Percentiles rank a stretch among this genome's conserved stretches.
These are phyloP conservation scores for Colletotrichum liaoningense DNA, from an alignment of 2,329 filamentous ascomycete species.

Conservation along the genomic window DNA sequence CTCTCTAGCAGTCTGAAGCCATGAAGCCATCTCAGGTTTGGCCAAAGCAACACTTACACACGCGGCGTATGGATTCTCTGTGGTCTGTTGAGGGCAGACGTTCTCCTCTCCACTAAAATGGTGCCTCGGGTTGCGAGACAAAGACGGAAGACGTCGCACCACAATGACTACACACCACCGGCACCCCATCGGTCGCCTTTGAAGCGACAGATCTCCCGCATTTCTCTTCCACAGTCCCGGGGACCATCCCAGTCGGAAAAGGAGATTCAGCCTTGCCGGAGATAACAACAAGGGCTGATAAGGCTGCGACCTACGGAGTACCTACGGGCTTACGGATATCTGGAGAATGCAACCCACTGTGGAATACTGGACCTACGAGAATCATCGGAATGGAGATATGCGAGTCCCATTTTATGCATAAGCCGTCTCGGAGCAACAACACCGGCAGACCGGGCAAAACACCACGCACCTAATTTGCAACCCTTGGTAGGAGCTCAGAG, in stretches of 20 bases:
- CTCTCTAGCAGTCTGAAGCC: background rate
- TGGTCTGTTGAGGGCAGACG: background rate
- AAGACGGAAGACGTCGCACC: slow-evolving; percentile 23
- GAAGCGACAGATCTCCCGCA: slow-evolving; percentile 28
- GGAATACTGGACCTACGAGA: background rate
- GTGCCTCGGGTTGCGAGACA: slow-evolving; percentile 8
- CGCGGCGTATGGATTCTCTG: background rate
- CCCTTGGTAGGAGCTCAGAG: background rate
- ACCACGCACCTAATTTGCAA: background rate
- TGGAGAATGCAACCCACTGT: background rate
- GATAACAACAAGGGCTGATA: background rate
- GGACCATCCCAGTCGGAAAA: slow-evolving; percentile 14
- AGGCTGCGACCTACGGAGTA: background rate
- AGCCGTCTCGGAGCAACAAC: background rate
- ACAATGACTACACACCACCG: background rate
- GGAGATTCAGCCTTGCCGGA: slow-evolving; percentile 28
- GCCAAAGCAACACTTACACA: slow-evolving; percentile 22
- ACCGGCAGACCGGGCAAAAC: background rate
- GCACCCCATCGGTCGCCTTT: slow-evolving; percentile 1
- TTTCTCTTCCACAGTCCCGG: background rate
- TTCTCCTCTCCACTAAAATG: slow-evolving; percentile 14
- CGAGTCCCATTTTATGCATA: background rate
- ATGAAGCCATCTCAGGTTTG: background rate
- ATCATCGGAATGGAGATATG: background rate
- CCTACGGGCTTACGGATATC: background rate